Base-by-base conservation (phyloP, 2,329 filamentous ascomycete species). In the Curvularia sp. region DNA sequence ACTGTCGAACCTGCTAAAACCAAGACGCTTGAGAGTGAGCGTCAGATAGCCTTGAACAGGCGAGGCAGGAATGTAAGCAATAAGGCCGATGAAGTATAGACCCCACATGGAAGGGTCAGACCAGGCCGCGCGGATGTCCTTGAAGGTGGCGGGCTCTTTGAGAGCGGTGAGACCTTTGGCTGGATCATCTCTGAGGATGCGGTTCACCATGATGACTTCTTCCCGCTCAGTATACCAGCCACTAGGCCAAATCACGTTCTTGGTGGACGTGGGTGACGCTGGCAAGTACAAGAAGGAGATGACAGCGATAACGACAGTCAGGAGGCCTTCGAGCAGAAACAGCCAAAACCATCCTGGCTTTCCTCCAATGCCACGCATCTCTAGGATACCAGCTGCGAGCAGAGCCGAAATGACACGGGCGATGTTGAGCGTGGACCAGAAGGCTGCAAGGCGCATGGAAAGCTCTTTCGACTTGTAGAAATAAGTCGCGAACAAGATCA, bases 401-500 rank as follows among this genome's bases (percentile, higher is more conserved):
- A 87, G 82, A 5, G 85, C 83, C 1, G 84, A 81, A 12, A 82
- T 70, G 35, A 88, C 84, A 43, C 82, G 81, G 0, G 83, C 83
- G 0, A 81, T 77, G 54, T 84, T 84, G 8, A 89, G 84, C 0
- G 88, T 83, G 0, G 86, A 86, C 89, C 89, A 92, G 78, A 92
- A 92, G 60, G 82, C 85, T 63, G 85, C 85, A 22, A 92, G 79
- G 1, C 90, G 84, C 3, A 85, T 82, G 0, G 89, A 87, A 0
- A 93, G 80, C 73, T 93, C 90, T 47, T 83, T 83, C 2, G 85
- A 85, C 53, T 86, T 92, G 79, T 92, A 93, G 75, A 89, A 93
- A 75, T 92, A 92, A 1, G 86, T 88, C 4, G 91, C 80, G 75
- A 88, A 92, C 0, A 89, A 77, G 15, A 89, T 83, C 18, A 85